Evolutionary conservation across 2,329 filamentous ascomycete genomes (phyloP).

Genomic region (Aspergillus sp.): DNA sequence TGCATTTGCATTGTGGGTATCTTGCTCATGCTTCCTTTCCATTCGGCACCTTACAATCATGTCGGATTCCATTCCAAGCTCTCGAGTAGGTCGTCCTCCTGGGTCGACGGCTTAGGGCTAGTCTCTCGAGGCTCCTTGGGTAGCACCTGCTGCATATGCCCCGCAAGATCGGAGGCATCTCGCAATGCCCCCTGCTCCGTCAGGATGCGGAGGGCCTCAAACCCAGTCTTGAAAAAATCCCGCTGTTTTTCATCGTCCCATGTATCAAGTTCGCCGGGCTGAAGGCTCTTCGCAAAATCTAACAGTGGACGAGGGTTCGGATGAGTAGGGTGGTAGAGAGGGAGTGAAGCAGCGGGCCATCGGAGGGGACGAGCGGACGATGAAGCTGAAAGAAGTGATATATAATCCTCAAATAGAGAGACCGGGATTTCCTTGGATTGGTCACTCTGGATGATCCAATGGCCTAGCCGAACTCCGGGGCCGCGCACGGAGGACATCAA

Average conservation of each 20-base stretch:
- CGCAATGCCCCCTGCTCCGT: slow-evolving; percentile 21
- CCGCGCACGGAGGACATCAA: too few relatives aligned
- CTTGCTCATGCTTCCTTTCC: too few relatives aligned
- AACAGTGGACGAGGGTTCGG: slow-evolving; percentile 25
- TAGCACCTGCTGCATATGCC: slow-evolving; percentile 22
- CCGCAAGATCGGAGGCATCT: slow-evolving; percentile 22
- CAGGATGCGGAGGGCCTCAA: slow-evolving; percentile 31
- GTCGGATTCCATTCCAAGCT: slow-evolving; percentile 18
- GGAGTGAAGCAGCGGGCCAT: slow-evolving; percentile 21
- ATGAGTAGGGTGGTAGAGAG: slow-evolving; percentile 29
- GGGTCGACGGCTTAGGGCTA: too few relatives aligned
- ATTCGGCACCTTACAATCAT: too few relatives aligned
- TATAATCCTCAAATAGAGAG: slow-evolving; percentile 25
- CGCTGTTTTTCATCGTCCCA: slow-evolving; percentile 14
- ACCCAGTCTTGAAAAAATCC: slow-evolving; percentile 22
- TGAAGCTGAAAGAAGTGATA: too few relatives aligned
- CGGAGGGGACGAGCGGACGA: too few relatives aligned
- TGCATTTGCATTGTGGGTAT: too few relatives aligned
- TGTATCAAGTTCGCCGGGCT: slow-evolving; percentile 10
- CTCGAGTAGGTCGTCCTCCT: slow-evolving; percentile 17
- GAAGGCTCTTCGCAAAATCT: slow-evolving; percentile 15
- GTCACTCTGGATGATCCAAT: slow-evolving; percentile 15
- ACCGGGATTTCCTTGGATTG: slow-evolving; percentile 16
- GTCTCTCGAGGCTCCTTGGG: too few relatives aligned
- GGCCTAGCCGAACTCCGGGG: slow-evolving; percentile 18